Conservation (phyloP, 2,329 filamentous ascomycete genomes). For the Tolypocladium guangdongense region DNA sequence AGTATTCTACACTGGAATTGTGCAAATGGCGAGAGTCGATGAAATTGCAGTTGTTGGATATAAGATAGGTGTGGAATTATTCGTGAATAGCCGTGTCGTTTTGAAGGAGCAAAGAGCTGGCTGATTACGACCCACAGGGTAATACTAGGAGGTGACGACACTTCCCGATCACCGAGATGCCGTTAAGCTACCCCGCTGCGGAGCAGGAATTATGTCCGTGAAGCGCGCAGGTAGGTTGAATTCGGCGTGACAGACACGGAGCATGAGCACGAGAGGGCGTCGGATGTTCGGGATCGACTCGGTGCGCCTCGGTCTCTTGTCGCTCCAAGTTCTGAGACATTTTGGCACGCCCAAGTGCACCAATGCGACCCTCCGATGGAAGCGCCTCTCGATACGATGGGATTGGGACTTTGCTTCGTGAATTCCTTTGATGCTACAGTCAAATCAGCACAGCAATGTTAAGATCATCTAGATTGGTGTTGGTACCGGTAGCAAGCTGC, state of each 20-base stretch:
- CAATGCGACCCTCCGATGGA: too few species aligned
- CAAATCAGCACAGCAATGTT: not conserved
- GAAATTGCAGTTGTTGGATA: not conserved
- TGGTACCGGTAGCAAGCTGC: too few species aligned
- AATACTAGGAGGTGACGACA: too few species aligned
- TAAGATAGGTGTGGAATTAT: not conserved
- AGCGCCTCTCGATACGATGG: too few species aligned
- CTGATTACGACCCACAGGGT: too few species aligned
- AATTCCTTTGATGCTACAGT: not conserved
- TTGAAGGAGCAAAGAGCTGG: not conserved
- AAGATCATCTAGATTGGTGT: too few species aligned
- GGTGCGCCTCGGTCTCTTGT: not conserved
- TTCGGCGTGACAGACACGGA: not conserved
- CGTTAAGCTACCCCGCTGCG: conserved; percentile 2
- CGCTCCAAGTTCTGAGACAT: not conserved
- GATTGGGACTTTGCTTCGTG: not conserved
- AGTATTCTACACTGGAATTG: too few species aligned
- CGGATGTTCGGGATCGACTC: not conserved
- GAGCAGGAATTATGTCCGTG: not conserved
- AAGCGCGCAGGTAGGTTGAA: not conserved
- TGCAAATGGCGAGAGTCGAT: not conserved
- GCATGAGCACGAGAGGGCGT: not conserved
- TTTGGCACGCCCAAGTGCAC: too few species aligned
- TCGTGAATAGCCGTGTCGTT: not conserved
- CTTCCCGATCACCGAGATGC: conserved; percentile 2